Percentiles rank a stretch among this genome's conserved stretches.
phyloP scores from a whole-genome alignment of 805 yeast genomes.

The Wickerhamomyces mucosus region DNA sequence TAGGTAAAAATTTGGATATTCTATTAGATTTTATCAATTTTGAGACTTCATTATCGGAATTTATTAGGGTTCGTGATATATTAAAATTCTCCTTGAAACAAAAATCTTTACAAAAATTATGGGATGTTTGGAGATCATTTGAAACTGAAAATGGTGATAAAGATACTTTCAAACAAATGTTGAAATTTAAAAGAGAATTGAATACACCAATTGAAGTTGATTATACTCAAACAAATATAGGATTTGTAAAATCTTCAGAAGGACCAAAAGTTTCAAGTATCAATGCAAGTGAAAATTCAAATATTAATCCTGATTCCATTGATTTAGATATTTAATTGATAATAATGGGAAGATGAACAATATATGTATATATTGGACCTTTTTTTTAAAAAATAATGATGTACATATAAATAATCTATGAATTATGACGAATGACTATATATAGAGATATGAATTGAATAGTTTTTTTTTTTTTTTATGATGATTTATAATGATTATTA shows the following conservation, averaged over 20 bases:
- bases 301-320: conserved; percentile 47
- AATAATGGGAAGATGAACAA: neutral
- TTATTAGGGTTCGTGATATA: conserved; percentile 53
- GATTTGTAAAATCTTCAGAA: conserved; percentile 36
- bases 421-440: neutral
- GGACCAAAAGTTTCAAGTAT: conserved; percentile 26
- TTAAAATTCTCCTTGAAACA: conserved; percentile 39
- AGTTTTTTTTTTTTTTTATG: neutral
- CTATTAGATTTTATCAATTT: conserved; percentile 44
- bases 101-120: conserved; percentile 28
- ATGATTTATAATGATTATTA: conserved; percentile 11
- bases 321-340: conserved; percentile 39
- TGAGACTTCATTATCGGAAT: conserved; percentile 46
- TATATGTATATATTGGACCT: too few species aligned
- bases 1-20: conserved; percentile 31
- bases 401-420: conserved; percentile 1
- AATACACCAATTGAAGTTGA: conserved; percentile 17
- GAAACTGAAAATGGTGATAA: conserved; percentile 69
- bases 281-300: conserved; percentile 9
- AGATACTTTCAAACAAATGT: conserved; percentile 63
- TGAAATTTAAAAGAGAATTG: conserved; percentile 40
- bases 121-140: conserved; percentile 68
- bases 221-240: conserved; percentile 28
- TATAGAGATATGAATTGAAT: neutral
- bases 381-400: too few species aligned